Evolutionary conservation across 2,329 filamentous ascomycete species (phyloP).

Genomic region (Calonectria montana): DNA sequence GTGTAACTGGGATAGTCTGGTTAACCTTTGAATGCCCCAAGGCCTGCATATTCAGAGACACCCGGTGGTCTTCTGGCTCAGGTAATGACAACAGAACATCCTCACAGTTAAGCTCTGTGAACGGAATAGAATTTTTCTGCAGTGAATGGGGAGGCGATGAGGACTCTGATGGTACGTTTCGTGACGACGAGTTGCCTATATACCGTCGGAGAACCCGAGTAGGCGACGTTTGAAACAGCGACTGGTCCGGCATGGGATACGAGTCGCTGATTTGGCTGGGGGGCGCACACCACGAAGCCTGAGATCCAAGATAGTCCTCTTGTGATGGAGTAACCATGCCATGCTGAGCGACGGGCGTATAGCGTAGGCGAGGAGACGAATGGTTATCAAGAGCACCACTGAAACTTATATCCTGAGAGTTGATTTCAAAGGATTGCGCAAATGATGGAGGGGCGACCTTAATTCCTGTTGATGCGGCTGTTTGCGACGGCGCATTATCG

Average conservation of each 20-base stretch:
- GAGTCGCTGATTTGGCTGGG: conserved; percentile 68
- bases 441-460: conserved; percentile 26
- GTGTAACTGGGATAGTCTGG: conserved; percentile 43
- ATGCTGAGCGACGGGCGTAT: background rate
- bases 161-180: conserved; percentile 41
- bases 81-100: conserved; percentile 43
- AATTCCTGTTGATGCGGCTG: conserved; percentile 22
- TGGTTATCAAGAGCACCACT: conserved; percentile 58
- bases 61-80: conserved; percentile 16
- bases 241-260: conserved; percentile 53
- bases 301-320: conserved; percentile 30
- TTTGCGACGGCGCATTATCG: conserved; percentile 4
- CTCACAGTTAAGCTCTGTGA: background rate
- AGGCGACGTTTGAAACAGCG: conserved; percentile 54
- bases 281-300: conserved; percentile 55
- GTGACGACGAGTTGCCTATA: conserved; percentile 46
- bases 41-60: conserved; percentile 10
- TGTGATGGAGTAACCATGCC: conserved; percentile 20
- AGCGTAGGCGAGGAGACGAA: conserved; percentile 45
- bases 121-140: conserved; percentile 4
- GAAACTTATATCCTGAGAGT: conserved; percentile 58
- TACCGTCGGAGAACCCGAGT: conserved; percentile 63
- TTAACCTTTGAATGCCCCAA: conserved; percentile 6
- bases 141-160: conserved; percentile 26
- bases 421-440: conserved; percentile 40